Percentiles rank a stretch among this genome's conserved stretches.
phyloP scores from a whole-genome alignment of 2,329 filamentous ascomycete species.

The Huntiella bhutanensis region DNA sequence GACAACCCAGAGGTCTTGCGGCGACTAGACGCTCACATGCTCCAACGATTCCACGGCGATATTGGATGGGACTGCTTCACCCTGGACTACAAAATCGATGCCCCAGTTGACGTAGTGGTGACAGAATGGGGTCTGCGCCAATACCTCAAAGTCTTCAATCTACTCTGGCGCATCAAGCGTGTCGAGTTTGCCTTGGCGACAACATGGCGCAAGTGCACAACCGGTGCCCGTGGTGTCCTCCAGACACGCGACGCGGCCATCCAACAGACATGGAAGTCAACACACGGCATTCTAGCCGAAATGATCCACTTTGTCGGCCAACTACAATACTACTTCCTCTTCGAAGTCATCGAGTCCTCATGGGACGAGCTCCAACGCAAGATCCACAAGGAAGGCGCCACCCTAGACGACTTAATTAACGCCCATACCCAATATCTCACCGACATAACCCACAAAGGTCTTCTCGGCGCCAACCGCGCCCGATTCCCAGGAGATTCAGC shows the following conservation, averaged over 20 bases:
- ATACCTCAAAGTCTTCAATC: constrained; percentile 98
- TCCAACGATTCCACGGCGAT: constrained; percentile 87
- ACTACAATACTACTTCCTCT: constrained; percentile 94
- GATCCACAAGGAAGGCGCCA: constrained; percentile 69
- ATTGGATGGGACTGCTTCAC: constrained; percentile 99
- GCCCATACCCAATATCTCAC: constrained; percentile 83
- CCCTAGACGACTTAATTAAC: constrained; percentile 82
- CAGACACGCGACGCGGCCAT: constrained; percentile 52
- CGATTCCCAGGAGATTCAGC: constrained; percentile 21
- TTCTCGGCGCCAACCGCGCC: constrained; percentile 53
- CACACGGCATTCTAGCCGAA: constrained; percentile 74
- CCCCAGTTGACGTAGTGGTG: constrained; percentile 89
- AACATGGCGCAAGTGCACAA: constrained; percentile 92
- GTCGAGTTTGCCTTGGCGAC: constrained; percentile 85
- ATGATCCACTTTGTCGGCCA: constrained; percentile 98
- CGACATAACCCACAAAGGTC: constrained; percentile 86
- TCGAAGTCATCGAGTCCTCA: constrained; percentile 91
- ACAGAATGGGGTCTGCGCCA: constrained; percentile 90
- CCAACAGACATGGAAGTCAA: constrained; percentile 70
- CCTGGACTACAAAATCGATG: constrained; percentile 93
- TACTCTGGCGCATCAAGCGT: constrained; percentile 93
- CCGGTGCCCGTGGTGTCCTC: constrained; percentile 78
- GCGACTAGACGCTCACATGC: constrained; percentile 89
- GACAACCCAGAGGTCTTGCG: constrained; percentile 82
- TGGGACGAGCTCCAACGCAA: constrained; percentile 80